Evolutionary conservation across 306 rosid species (phyloP).

Genomic region (cucumber (Cucumis sativus)): DNA sequence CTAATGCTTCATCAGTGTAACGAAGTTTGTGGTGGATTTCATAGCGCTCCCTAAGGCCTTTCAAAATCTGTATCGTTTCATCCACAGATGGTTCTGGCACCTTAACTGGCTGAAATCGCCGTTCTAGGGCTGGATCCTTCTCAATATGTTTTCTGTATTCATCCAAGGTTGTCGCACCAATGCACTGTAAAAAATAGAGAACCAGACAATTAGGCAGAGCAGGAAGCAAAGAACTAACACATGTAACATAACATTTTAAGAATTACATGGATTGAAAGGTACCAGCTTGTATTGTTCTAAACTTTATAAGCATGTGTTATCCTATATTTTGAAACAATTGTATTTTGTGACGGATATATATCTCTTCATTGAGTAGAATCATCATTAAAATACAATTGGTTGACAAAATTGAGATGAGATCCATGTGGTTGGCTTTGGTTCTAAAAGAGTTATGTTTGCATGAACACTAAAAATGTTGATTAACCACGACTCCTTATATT

Average conservation of each 20-base stretch:
- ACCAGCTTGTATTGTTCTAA: not conserved
- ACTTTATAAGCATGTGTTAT: not conserved
- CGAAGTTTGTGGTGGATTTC: constrained; percentile 97
- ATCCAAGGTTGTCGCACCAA: constrained; percentile 92
- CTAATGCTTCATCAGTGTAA: constrained; percentile 82
- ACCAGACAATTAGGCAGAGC: not conserved
- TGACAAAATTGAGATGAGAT: not conserved
- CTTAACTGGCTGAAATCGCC: constrained; percentile 90
- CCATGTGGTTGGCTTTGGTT: not conserved
- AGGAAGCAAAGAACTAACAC: constrained; percentile 1
- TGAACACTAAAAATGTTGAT: not conserved
- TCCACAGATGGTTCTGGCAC: constrained; percentile 93
- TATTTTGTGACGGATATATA: not conserved
- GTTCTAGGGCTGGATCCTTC: constrained; percentile 90
- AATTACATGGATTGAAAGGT: not conserved
- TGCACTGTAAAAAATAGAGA: constrained; percentile 49
- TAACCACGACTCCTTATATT: not conserved
- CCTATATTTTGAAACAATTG: not conserved
- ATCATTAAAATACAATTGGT: not conserved
- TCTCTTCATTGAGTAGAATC: not conserved
- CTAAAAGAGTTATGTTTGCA: not conserved
- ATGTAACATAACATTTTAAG: not conserved
- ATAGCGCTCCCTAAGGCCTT: constrained; percentile 88
- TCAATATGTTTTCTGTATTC: constrained; percentile 97
- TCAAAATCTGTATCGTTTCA: constrained; percentile 74